These are phyloP conservation scores for Podaxis pistillaris DNA, from an alignment of 768 basidiomycete species.

Conservation along the genomic window DNA sequence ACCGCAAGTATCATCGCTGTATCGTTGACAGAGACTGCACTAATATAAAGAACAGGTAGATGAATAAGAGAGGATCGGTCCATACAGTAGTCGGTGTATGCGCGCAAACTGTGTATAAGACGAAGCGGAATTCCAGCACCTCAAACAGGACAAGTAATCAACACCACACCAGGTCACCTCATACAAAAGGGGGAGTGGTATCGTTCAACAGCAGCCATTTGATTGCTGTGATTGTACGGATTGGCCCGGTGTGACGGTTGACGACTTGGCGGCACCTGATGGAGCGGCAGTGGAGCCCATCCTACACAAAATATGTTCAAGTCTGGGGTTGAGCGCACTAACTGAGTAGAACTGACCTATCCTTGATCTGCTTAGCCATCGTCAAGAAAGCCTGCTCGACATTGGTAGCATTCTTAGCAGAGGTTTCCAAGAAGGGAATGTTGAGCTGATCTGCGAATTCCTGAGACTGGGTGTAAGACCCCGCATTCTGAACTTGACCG, in stretches of 20 bases:
- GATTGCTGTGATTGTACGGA: constrained; percentile 74
- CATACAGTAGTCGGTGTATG: constrained; percentile 17
- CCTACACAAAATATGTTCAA: constrained; percentile 34
- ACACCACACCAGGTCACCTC: neutral
- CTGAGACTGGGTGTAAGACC: constrained; percentile 32
- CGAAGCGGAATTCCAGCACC: constrained; percentile 13
- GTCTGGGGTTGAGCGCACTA: neutral
- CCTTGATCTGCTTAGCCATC: constrained; percentile 96
- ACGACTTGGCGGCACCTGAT: constrained; percentile 74
- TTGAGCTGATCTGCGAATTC: constrained; percentile 94
- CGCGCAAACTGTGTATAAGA: constrained; percentile 7
- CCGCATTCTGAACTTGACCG: neutral
- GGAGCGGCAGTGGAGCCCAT: constrained; percentile 84
- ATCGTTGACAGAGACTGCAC: constrained; percentile 12
- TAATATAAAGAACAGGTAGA: constrained; percentile 14
- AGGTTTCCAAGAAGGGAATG: constrained; percentile 96
- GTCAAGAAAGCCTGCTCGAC: constrained; percentile 99
- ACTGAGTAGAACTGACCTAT: constrained; percentile 52
- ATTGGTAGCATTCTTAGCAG: constrained; percentile 98
- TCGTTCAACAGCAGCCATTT: constrained; percentile 70
- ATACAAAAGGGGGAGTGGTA: constrained; percentile 3
- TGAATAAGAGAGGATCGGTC: constrained; percentile 14
- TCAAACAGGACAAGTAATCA: constrained; percentile 8
- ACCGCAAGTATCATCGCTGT: constrained; percentile 1
- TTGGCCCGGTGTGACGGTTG: constrained; percentile 83